Conservation (phyloP, 768 basidiomycete genomes). For the Mycena leptocephala region DNA sequence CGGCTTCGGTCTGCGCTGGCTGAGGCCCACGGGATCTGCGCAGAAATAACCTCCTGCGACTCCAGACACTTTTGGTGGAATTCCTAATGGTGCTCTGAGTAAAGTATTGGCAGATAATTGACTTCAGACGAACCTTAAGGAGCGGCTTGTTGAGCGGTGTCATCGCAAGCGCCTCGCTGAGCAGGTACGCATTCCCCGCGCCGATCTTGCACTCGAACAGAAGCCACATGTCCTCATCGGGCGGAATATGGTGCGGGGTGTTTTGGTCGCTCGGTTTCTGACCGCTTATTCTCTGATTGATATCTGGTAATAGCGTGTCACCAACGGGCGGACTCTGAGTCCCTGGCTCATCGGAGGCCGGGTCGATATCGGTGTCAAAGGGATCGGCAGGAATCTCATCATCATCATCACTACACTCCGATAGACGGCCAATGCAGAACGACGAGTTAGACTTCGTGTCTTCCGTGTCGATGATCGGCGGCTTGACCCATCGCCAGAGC, state of each 20-base stretch:
- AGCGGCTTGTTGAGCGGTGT: conserved; percentile 83
- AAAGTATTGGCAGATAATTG: background rate
- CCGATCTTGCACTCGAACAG: conserved; percentile 90
- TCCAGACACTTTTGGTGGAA: conserved; percentile 85
- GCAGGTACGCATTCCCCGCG: conserved; percentile 82
- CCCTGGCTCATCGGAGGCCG: background rate
- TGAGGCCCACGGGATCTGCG: conserved; percentile 94
- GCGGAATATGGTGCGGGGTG: conserved; percentile 69
- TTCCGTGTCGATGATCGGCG: conserved; percentile 59
- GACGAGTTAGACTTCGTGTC: conserved; percentile 59
- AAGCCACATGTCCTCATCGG: conserved; percentile 88
- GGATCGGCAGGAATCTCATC: background rate
- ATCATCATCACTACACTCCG: conserved; percentile 26
- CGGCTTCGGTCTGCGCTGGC: conserved; percentile 77
- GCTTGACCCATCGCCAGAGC: conserved; percentile 28
- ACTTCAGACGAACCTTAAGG: conserved; percentile 69
- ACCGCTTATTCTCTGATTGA: too few species aligned
- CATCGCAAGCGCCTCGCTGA: conserved; percentile 79
- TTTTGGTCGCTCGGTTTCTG: background rate
- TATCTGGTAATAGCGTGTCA: too few species aligned
- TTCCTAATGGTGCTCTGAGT: conserved; percentile 66
- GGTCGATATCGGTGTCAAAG: background rate
- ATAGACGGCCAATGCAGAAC: conserved; percentile 2
- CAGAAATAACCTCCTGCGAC: conserved; percentile 88
- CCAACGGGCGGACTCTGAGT: too few species aligned